A percentile compares a stretch with the other conserved stretches of the same genome.
These are phyloP conservation scores for Rachicladosporium sp. DNA, from an alignment of 2,329 filamentous ascomycete genomes.

Conservation along the genomic window DNA sequence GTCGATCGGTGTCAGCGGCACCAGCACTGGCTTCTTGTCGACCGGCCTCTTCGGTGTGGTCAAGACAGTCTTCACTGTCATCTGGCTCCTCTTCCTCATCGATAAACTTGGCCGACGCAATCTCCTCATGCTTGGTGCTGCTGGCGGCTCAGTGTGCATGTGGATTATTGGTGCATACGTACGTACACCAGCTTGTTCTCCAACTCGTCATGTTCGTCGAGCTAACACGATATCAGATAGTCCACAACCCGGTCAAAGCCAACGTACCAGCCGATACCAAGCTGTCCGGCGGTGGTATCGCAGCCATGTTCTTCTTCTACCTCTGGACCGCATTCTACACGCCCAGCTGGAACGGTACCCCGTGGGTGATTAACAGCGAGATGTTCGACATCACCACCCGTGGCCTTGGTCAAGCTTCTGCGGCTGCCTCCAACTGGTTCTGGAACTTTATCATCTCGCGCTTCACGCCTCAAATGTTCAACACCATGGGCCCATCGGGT, in stretches of 20 bases:
- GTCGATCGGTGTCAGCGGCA: slow-evolving; percentile 49
- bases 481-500: slow-evolving; percentile 26
- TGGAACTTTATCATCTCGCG: slow-evolving; percentile 58
- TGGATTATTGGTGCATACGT: slow-evolving; percentile 54
- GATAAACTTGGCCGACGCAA: slow-evolving; percentile 51
- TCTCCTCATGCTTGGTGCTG: slow-evolving; percentile 53
- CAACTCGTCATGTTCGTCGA: no score
- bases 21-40: slow-evolving; percentile 49
- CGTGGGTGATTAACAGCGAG: slow-evolving; percentile 56
- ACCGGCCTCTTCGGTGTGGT: slow-evolving; percentile 69
- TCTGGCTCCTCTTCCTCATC: slow-evolving; percentile 59
- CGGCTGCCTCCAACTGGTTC: slow-evolving; percentile 61
- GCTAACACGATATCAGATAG: not conserved
- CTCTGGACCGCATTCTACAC: slow-evolving; percentile 63
- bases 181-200: no score
- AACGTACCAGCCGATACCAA: slow-evolving; percentile 10
- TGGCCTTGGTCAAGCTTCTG: slow-evolving; percentile 58
- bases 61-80: slow-evolving; percentile 54
- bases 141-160: slow-evolving; percentile 51
- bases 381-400: slow-evolving; percentile 62
- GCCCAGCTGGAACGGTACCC: slow-evolving; percentile 24
- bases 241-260: slow-evolving; percentile 11
- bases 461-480: slow-evolving; percentile 54
- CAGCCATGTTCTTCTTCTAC: slow-evolving; percentile 60
- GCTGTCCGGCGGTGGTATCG: slow-evolving; percentile 40